Base-by-base conservation (phyloP, 108 stramenopile genomes). In the Nitzschia inconspicua region DNA sequence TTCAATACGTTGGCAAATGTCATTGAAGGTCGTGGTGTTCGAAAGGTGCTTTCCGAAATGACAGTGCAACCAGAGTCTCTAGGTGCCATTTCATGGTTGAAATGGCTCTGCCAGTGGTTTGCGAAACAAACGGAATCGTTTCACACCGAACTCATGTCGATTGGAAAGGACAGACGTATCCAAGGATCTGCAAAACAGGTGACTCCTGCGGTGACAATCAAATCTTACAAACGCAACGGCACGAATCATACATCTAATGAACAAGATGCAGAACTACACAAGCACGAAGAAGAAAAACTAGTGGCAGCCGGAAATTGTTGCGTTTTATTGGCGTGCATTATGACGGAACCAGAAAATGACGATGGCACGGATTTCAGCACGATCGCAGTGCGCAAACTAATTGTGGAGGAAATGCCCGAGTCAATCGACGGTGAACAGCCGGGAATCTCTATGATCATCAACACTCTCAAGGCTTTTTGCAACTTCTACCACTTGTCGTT, bases 281-380 rank as follows among this genome's bases (percentile, higher is more conserved):
- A 83, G 32, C 52, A 83, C 10, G 89, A 88, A 27, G 82, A 88
- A 27, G 85, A 78, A 25, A 71, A 78, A 49, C 69, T 93, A 26
- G 70, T 93, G 11, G 78, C 73, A 3, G 82, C 91, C 19, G 91
- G 91, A 0, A 89, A 93, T 66, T 86, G 86, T 8, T 93, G 80
- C 44, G 78, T 93, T 14, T 52, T 93, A 22, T 63, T 93, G 37
- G 79, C 86, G 37, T 93, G 80, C 55, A 60, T 93, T 10, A 77
- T 93, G 70, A 35, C 53, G 11, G 61, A 61, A 30, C 36, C 57
- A 25, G 47, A 65, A 10, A 50, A 47, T 6, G 25, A 60, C 1
- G 60, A 63, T 30, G 76, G 70, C 47, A 72, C 60, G 42, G 44
- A 43, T 18, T 58, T 47, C 29, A 32, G 46, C 19, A 55, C 57